A percentile compares a stretch with the other conserved stretches of the same genome.
Conservation (phyloP, 805 yeast species). For the Ogataea paraovalis region DNA sequence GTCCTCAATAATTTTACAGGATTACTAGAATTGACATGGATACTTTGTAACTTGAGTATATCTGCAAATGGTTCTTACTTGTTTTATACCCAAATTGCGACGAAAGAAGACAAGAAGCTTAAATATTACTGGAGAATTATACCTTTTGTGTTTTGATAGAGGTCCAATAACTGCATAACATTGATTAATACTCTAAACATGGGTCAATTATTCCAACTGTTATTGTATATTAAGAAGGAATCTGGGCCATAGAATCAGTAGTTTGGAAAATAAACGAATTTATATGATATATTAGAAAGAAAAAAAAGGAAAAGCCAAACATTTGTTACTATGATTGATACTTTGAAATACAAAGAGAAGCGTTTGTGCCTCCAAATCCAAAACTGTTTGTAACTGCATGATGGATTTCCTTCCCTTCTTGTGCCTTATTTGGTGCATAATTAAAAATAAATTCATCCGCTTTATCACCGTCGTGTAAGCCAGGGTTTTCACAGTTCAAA, state of each 20-base stretch:
- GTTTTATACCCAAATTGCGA: constrained; percentile 36
- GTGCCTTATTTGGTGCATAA: constrained; percentile 51
- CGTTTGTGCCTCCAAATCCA: constrained; percentile 97
- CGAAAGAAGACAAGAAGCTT: constrained; percentile 9
- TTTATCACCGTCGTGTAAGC: constrained; percentile 45
- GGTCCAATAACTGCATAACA: no score
- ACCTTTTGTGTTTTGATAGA: constrained; percentile 30
- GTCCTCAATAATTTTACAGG: constrained; percentile 17
- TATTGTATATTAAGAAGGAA: no score
- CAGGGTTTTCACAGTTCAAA: constrained; percentile 56
- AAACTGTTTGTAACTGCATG: constrained; percentile 84
- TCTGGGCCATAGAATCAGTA: no score
- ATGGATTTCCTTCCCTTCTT: constrained; percentile 33
- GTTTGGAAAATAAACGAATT: no score
- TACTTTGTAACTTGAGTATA: constrained; percentile 44
- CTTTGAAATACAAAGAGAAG: constrained; percentile 57
- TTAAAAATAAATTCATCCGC: constrained; percentile 44
- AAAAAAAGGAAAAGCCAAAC: neutral
- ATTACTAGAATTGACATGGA: constrained; percentile 33
- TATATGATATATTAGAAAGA: no score
- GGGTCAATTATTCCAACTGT: no score
- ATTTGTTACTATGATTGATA: constrained; percentile 5
- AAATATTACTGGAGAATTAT: constrained; percentile 20
- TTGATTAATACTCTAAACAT: no score
- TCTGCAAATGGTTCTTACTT: constrained; percentile 51